Evolutionary conservation across 805 yeast species (phyloP).

Genomic region (Pichia nakasei): DNA sequence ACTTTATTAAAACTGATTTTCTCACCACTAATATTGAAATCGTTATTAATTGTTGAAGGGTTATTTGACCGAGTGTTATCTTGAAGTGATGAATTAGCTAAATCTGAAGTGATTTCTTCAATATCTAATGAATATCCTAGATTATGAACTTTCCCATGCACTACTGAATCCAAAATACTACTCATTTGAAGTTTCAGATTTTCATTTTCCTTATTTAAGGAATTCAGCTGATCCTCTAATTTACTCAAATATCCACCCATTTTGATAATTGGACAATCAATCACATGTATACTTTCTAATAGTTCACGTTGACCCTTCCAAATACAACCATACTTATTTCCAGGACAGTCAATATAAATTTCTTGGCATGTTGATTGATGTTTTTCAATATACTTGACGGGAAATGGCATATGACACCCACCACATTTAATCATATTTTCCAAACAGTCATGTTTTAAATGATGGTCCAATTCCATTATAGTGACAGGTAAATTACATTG

Average conservation of each 20-base stretch:
- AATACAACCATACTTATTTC: slow-evolving; percentile 38
- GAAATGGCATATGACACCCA: slow-evolving; percentile 36
- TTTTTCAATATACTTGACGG: slow-evolving; percentile 28
- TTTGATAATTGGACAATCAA: slow-evolving; percentile 24
- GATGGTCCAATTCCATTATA: slow-evolving; percentile 25
- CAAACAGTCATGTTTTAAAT: slow-evolving; percentile 32
- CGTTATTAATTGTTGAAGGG: no score
- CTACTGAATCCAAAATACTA: slow-evolving; percentile 36
- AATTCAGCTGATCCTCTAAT: slow-evolving; percentile 23
- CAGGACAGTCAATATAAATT: slow-evolving; percentile 38
- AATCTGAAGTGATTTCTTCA: slow-evolving; percentile 31
- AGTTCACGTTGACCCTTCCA: slow-evolving; percentile 34
- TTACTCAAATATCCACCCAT: slow-evolving; percentile 19
- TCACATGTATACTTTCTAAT: slow-evolving; percentile 20
- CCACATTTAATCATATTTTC: slow-evolving; percentile 30
- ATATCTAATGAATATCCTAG: slow-evolving; percentile 38
- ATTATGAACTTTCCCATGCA: slow-evolving; percentile 43
- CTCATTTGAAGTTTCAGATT: slow-evolving; percentile 36
- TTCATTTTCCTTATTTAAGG: slow-evolving; percentile 29
- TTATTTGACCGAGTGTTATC: no score
- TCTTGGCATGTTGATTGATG: slow-evolving; percentile 37
- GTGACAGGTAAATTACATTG: slow-evolving; percentile 28
- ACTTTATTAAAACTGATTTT: slow-evolving; percentile 33
- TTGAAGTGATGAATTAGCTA: background rate
- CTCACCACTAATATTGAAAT: background rate